These are phyloP conservation scores for Petunia hybrid DNA, from an alignment of 305 asterid species.

Conservation along the genomic window DNA sequence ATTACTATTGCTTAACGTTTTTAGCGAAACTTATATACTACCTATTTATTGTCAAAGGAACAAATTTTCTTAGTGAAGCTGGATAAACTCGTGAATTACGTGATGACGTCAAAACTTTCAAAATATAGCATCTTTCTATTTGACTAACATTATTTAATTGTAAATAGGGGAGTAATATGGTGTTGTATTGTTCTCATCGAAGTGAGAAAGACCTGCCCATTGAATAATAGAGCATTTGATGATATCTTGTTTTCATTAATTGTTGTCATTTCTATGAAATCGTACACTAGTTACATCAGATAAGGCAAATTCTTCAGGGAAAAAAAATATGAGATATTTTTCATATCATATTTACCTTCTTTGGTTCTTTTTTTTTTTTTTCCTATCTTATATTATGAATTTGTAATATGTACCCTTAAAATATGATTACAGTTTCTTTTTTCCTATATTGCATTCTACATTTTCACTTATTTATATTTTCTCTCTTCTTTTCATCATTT, in stretches of 20 bases:
- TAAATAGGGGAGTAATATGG: not conserved
- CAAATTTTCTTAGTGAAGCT: not conserved
- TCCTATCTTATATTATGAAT: not conserved
- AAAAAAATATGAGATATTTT: too few species aligned
- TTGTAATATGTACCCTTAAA: not conserved
- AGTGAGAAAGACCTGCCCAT: not conserved
- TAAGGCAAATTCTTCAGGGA: too few species aligned
- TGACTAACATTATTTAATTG: not conserved
- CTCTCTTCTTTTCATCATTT: not conserved
- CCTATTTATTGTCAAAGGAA: too few species aligned
- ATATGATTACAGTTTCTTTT: not conserved
- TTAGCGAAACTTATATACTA: too few species aligned
- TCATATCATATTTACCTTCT: fast-evolving
- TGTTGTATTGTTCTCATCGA: not conserved
- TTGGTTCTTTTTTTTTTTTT: not conserved
- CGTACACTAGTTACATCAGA: not conserved
- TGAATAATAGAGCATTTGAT: not conserved
- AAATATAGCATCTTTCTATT: not conserved
- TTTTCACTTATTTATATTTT: not conserved
- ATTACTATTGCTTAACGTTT: too few species aligned
- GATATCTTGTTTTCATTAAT: not conserved
- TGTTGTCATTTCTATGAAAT: not conserved
- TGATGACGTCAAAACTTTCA: not conserved
- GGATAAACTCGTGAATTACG: not conserved
- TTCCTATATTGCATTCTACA: not conserved